Base-by-base conservation (phyloP, 2,329 filamentous ascomycete species). In the Beauveria sp. region DNA sequence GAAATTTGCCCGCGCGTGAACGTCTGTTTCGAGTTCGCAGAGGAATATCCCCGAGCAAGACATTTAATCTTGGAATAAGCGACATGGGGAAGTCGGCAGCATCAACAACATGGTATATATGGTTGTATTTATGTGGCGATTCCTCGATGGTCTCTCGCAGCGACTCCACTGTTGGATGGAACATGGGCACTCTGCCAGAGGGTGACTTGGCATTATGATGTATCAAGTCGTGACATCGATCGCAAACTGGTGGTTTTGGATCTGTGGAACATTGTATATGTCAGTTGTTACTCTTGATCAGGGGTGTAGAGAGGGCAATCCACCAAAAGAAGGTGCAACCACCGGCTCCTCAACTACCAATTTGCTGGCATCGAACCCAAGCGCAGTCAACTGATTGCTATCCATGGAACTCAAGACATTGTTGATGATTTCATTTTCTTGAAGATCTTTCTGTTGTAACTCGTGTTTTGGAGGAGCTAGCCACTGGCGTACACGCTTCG, bases 1-100 rank as follows among this genome's bases (percentile, higher is more conserved):
- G 81, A 72, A 85, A 96, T 65, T 85, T 85, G 58, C 79, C 81
- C 7, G 81, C 78, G 60, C 85, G 86, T 1, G 91, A 87, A 56
- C 93, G 85, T 55, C 93, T 86, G 70, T 97, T 98, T 64, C 84
- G 84, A 1, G 90, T 89, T 61, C 93, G 87, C 58, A 95, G 79
- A 8, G 87, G 86, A 63, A 90, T 87, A 10, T 92, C 78, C 40
- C 86, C 80, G 1, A 97, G 79, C 1, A 91, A 78, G 8, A 83
- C 78, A 63, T 89, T 84, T 10, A 99, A 83, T 50, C 86, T 85
- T 1, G 91, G 90, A 4, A 98, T 80, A 16, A 99, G 76, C 1
- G 95, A 97, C 84, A 99, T 90, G 22, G 95, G 95, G 66, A 99
- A 98, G 74, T 99, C 95, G 63, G 93, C 95, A 3, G 95, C 93